A percentile compares a stretch with the other conserved stretches of the same genome.
These are phyloP conservation scores for Hypoxylon sp. DNA, from an alignment of 2,329 filamentous ascomycete species.

Conservation along the genomic window DNA sequence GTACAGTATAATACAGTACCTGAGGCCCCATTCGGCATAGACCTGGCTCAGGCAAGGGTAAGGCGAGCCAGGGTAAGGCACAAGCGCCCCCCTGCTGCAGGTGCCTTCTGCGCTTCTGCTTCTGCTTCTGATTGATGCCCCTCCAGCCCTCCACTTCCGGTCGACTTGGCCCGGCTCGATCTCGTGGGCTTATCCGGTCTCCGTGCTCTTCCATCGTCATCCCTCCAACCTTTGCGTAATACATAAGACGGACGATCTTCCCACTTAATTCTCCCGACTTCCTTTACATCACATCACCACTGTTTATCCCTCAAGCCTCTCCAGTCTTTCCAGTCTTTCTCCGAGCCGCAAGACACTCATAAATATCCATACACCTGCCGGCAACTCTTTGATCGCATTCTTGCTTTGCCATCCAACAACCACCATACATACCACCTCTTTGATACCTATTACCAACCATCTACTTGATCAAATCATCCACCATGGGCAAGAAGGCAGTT, in stretches of 20 bases:
- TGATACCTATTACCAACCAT: neutral
- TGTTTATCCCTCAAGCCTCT: constrained; percentile 9
- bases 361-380: constrained; percentile 3
- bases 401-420: neutral
- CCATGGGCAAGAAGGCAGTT: constrained; percentile 72
- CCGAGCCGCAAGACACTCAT: constrained; percentile 1
- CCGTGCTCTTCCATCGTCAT: constrained; percentile 2
- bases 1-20: constrained; percentile 28
- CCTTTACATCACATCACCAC: constrained; percentile 1
- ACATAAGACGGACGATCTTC: constrained; percentile 23
- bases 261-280: neutral
- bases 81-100: constrained; percentile 11
- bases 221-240: constrained; percentile 6
- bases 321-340: constrained; percentile 6
- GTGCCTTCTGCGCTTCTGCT: neutral
- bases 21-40: neutral
- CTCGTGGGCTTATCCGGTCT: constrained; percentile 24
- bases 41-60: too few species aligned
- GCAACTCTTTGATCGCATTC: neutral
- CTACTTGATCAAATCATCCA: constrained; percentile 36
- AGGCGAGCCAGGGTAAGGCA: too few species aligned
- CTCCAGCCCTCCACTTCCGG: constrained; percentile 32
- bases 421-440: neutral
- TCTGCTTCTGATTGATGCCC: constrained; percentile 22
- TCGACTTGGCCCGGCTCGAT: constrained; percentile 28